Evolutionary conservation across 305 asterid species (phyloP).

Genomic region (Striga hermonthica): DNA sequence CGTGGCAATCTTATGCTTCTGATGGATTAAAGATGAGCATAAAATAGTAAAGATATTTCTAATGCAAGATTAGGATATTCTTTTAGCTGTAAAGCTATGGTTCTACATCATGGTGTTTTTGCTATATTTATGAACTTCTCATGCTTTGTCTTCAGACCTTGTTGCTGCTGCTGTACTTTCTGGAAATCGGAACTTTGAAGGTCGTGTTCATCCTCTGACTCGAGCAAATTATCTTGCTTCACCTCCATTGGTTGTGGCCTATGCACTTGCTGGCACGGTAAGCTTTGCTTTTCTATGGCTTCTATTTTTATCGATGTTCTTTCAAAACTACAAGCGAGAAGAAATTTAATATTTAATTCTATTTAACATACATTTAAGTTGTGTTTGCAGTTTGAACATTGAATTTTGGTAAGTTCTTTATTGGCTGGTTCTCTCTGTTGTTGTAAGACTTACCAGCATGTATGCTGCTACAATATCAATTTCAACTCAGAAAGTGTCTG

Average conservation of each 20-base stretch:
- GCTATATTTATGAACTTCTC: constrained; percentile 4
- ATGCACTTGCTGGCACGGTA: constrained; percentile 96
- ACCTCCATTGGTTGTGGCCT: constrained; percentile 82
- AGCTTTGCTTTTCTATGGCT: constrained; percentile 15
- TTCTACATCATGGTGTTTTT: not conserved
- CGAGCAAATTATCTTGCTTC: constrained; percentile 90
- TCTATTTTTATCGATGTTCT: constrained; percentile 9
- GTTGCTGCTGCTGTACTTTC: constrained; percentile 90
- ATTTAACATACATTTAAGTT: not conserved
- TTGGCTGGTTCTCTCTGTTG: not conserved
- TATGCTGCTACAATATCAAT: constrained; percentile 1
- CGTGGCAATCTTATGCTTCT: constrained; percentile 2
- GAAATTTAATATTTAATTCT: not conserved
- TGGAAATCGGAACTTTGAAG: constrained; percentile 89
- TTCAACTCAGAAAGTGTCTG: not conserved
- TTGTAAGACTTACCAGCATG: constrained; percentile 12
- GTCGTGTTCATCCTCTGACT: constrained; percentile 87
- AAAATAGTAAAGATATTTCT: constrained; percentile 5
- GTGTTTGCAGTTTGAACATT: too few relatives aligned
- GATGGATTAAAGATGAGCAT: not conserved
- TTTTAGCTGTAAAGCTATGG: not conserved
- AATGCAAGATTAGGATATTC: not conserved
- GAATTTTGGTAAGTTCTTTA: not conserved
- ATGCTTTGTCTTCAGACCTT: constrained; percentile 48
- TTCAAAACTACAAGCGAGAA: not conserved